Base-by-base conservation (phyloP, 2,329 filamentous ascomycete genomes). In the Pestalotiopsis sp. region DNA sequence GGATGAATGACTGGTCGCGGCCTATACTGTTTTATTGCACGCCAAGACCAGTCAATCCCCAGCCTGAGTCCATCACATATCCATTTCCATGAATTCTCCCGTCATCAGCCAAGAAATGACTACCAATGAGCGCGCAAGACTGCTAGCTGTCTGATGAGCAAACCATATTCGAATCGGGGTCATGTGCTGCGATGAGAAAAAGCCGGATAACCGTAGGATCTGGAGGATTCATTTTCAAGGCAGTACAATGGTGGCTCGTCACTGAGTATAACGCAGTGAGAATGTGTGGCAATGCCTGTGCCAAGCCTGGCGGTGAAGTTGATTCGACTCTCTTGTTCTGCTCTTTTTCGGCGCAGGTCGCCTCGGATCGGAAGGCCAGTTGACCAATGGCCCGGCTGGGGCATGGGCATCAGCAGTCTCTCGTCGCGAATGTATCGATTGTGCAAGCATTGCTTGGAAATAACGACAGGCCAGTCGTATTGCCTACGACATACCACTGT, bases 281-380 rank as follows among this genome's bases (percentile, higher is more conserved):
- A 52, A 52, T 52, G 45, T 58, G 64, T 66, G 64, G 27, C 64
- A 27, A 57, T 31, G 64, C 64, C 20, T 20, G 64, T 23, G 64
- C 64, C 64, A 66, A 66, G 64, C n/a, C 62, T 31, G 64, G 64
- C 64, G 64, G 64, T 66, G 64, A 66, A 66, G 49, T 23, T 59
- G 57, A 59, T 36, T 36, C 23, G 25, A 36, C 57, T 36, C 13
- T n/a, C 57, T 27, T 59, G 27, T 23, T 59, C 27, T 59, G 57
- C 57, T 20, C 23, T 23, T 59, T 13, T 36, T 11, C 23, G 57
- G n/a, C 20, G 5, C 17, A 45, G 41, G 41, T 17, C 41, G 41
- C 41, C 45, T 20, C 20, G 45, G 25, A 9, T 59, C 20, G 57
- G 12, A 59, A 27, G 27, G 3, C 14, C 5, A 13, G 57, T 25